A percentile compares a stretch with the other conserved stretches of the same genome.
phyloP scores from a whole-genome alignment of 2,329 filamentous ascomycete genomes.

The Pseudodiploospora longispora region DNA sequence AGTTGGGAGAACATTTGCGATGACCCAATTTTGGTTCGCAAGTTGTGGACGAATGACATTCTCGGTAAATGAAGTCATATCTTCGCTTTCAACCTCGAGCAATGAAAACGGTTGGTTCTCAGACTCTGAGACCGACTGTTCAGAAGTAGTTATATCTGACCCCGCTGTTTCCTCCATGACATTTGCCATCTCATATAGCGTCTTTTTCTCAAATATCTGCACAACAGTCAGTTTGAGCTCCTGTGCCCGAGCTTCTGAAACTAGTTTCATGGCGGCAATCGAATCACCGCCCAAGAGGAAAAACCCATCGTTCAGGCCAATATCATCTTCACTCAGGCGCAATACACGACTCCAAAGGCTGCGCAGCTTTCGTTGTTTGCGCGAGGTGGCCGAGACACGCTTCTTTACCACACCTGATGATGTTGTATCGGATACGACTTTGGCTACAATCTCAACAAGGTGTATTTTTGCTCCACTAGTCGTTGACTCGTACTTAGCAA shows the following conservation, averaged over 20 bases:
- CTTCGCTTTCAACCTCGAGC: slow-evolving; percentile 31
- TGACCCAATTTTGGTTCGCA: slow-evolving; percentile 39
- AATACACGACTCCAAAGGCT: slow-evolving; percentile 42
- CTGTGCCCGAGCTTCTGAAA: slow-evolving; percentile 42
- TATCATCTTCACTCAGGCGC: slow-evolving; percentile 33
- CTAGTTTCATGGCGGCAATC: slow-evolving; percentile 53
- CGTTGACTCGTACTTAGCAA: slow-evolving; percentile 27
- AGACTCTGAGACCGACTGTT: background rate
- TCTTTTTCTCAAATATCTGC: slow-evolving; percentile 43
- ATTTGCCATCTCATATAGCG: slow-evolving; percentile 45
- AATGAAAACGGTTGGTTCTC: slow-evolving; percentile 41
- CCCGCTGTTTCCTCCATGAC: slow-evolving; percentile 20
- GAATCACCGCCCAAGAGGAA: slow-evolving; percentile 55
- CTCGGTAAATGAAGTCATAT: slow-evolving; percentile 29
- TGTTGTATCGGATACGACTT: slow-evolving; percentile 5
- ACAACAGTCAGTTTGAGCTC: slow-evolving; percentile 44
- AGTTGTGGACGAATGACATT: slow-evolving; percentile 44
- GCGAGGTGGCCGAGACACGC: slow-evolving; percentile 30
- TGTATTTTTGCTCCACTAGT: slow-evolving; percentile 20
- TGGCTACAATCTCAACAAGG: slow-evolving; percentile 16
- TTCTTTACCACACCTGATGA: slow-evolving; percentile 10
- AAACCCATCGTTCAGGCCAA: slow-evolving; percentile 49
- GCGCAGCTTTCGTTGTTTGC: slow-evolving; percentile 35
- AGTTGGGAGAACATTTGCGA: slow-evolving; percentile 49
- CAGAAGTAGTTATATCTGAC: background rate